A percentile compares a stretch with the other conserved stretches of the same genome.
These are phyloP conservation scores for Aspergillus fijiensis DNA, from an alignment of 2,329 filamentous ascomycete genomes.

Conservation along the genomic window DNA sequence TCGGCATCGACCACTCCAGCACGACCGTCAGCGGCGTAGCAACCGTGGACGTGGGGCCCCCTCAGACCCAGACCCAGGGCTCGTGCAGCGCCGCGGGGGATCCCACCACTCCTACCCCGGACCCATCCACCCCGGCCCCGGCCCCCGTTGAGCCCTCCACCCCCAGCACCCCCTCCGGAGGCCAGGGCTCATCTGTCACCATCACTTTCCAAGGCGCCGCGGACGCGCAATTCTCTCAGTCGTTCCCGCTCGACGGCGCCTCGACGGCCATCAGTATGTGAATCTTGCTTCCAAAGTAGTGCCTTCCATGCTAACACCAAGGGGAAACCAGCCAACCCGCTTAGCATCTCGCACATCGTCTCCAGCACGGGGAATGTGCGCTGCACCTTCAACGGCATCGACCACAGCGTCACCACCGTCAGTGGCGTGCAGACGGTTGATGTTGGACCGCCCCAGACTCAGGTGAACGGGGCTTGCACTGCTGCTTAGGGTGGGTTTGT, in stretches of 20 bases:
- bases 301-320: no score
- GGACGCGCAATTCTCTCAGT: conserved; percentile 7
- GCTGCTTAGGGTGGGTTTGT: neutral
- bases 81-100: conserved; percentile 10
- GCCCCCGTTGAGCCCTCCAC: neutral
- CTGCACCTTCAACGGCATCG: conserved; percentile 11
- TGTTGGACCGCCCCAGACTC: conserved; percentile 15
- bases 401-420: conserved; percentile 7
- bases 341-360: conserved; percentile 12
- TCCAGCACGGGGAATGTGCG: neutral
- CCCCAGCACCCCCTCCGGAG: neutral
- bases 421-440: conserved; percentile 11
- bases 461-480: conserved; percentile 10
- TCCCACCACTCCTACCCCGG: neutral
- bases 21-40: conserved; percentile 18
- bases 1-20: conserved; percentile 20
- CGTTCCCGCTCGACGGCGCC: neutral
- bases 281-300: neutral
- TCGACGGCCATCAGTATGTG: conserved; percentile 3
- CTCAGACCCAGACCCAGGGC: conserved; percentile 24
- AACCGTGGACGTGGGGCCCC: conserved; percentile 24
- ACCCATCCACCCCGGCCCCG: no score
- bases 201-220: conserved; percentile 10
- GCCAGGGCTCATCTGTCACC: neutral
- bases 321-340: conserved; percentile 2